Base-by-base conservation (phyloP, 768 basidiomycete species). In the Amanita polypyramis region DNA sequence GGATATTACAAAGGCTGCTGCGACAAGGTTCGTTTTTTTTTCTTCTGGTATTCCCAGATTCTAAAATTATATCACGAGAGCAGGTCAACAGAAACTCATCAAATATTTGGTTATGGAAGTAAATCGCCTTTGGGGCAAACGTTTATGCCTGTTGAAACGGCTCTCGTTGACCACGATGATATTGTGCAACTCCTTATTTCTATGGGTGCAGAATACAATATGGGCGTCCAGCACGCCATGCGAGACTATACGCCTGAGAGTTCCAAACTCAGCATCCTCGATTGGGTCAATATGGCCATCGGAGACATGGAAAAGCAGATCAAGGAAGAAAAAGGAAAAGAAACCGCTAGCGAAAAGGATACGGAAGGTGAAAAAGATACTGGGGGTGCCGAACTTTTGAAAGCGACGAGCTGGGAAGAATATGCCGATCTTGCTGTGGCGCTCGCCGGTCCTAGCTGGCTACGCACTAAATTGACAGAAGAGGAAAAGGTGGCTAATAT, bases 21-120 rank as follows among this genome's bases (percentile, higher is more conserved):
- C 11, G n/a, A 20, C 39, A 17, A 48, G 47, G 47, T 48, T 4
- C n/a, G 47, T n/a, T 20, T n/a, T n/a, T n/a, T n/a, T n/a, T n/a
- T n/a, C n/a, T n/a, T n/a, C n/a, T n/a, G n/a, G n/a, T n/a, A n/a
- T n/a, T n/a, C n/a, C n/a, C n/a, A n/a, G n/a, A n/a, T n/a, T n/a
- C n/a, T n/a, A n/a, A n/a, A n/a, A n/a, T n/a, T n/a, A n/a, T n/a
- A n/a, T n/a, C n/a, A n/a, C n/a, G n/a, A n/a, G n/a, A n/a, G n/a
- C 23, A 45, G 44, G n/a, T 9, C 44, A 23, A 2, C 3, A 4
- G 36, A 27, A 45, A 45, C 33, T 36, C 17, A 19, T 4, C 7
- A n/a, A 23, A 1, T n/a, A 6, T 15, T 23, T 11, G 9, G 32
- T 15, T 25, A 45, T 45, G n/a, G 19, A 21, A 34, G 21, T 21